A percentile compares a stretch with the other conserved stretches of the same genome.
Evolutionary conservation across 2,329 filamentous ascomycete species (phyloP).

Genomic region (Monilinia fructigena): DNA sequence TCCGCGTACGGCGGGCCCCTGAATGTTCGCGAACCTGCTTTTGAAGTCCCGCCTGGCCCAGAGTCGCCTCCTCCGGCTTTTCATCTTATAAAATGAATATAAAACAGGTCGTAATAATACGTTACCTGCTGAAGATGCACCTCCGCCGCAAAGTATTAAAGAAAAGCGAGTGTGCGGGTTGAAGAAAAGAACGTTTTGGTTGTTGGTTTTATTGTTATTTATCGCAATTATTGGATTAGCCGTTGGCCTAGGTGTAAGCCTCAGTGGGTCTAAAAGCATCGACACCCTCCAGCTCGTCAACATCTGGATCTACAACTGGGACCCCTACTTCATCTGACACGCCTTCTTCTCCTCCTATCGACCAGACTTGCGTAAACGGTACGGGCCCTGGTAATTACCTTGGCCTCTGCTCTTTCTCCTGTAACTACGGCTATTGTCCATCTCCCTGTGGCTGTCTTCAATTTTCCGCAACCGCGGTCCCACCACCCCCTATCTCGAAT

Average conservation of each 20-base stretch:
- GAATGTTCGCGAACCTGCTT: background rate
- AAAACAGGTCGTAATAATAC: constrained; percentile 5
- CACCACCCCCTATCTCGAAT: constrained; percentile 35
- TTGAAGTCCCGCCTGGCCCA: background rate
- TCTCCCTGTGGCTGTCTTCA: constrained; percentile 32
- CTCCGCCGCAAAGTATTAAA: background rate
- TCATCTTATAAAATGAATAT: constrained; percentile 13
- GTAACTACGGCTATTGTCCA: constrained; percentile 35
- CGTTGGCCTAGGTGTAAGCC: constrained; percentile 17
- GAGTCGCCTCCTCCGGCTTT: constrained; percentile 13
- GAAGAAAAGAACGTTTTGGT: constrained; percentile 15
- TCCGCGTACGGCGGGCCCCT: constrained; percentile 7
- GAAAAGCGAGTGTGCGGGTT: constrained; percentile 13
- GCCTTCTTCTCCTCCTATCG: constrained; percentile 12
- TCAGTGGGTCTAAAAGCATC: background rate
- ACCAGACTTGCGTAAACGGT: constrained; percentile 28
- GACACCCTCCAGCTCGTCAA: background rate
- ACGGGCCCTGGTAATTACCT: constrained; percentile 40
- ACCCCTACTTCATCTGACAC: background rate
- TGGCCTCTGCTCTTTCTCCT: constrained; percentile 42
- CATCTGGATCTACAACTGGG: background rate
- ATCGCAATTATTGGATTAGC: constrained; percentile 8
- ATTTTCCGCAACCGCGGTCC: constrained; percentile 25
- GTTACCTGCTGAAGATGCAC: background rate
- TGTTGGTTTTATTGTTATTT: background rate